Percentiles rank a stretch among this genome's conserved stretches.
Conservation (phyloP, 1,139 yeast species). For the Saccharomyces hybrid region DNA sequence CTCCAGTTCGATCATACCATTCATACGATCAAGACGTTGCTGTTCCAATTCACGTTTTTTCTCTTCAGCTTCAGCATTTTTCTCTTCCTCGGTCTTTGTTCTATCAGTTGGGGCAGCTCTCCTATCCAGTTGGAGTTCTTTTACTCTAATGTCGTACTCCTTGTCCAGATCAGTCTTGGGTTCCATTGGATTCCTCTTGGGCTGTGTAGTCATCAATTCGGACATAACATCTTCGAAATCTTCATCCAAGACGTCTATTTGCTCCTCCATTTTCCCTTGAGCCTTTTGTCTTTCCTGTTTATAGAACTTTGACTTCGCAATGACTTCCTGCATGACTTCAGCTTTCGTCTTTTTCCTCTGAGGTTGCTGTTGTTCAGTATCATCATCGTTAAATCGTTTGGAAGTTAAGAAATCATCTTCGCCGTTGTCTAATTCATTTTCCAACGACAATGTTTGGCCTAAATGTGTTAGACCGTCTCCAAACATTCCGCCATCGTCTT, state of each 20-base stretch:
- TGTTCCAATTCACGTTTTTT: conserved; percentile 63
- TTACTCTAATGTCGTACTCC: conserved; percentile 65
- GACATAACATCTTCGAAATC: conserved; percentile 72
- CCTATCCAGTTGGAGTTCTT: conserved; percentile 73
- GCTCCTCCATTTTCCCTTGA: conserved; percentile 61
- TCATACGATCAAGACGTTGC: conserved; percentile 79
- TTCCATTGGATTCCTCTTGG: conserved; percentile 11
- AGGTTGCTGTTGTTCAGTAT: conserved; percentile 38
- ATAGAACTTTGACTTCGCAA: conserved; percentile 87
- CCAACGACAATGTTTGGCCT: conserved; percentile 59
- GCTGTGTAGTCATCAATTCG: conserved; percentile 40
- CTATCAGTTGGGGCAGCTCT: conserved; percentile 90
- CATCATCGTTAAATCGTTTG: conserved; percentile 33
- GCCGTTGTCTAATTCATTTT: conserved; percentile 42
- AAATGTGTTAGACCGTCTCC: conserved; percentile 63
- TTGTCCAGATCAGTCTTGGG: conserved; percentile 24
- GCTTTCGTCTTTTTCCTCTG: conserved; percentile 75
- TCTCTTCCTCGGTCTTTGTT: conserved; percentile 86
- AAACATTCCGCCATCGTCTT: conserved; percentile 40
- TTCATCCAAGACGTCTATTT: conserved; percentile 69
- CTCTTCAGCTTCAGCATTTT: conserved; percentile 60
- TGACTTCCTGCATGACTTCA: conserved; percentile 94
- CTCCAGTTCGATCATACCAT: conserved; percentile 47
- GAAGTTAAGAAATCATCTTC: conserved; percentile 18
- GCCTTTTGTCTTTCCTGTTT: conserved; percentile 82